Base-by-base conservation (phyloP, 371 early-diverging fungal species). In the Blyttiomyces sp. region DNA sequence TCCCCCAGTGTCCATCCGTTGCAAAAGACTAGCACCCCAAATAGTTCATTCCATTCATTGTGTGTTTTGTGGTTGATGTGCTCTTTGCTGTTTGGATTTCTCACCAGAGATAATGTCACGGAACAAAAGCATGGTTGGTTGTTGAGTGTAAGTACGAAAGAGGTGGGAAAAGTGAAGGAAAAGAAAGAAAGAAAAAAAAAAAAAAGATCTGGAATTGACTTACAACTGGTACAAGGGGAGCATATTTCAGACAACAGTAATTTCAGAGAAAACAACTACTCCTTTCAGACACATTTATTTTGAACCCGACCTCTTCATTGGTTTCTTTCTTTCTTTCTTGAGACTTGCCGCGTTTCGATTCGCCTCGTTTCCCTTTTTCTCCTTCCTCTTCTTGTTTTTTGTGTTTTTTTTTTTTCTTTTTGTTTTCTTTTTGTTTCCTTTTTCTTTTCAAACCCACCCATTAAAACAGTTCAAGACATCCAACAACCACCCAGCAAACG, bases 71-170 rank as follows among this genome's bases (percentile, higher is more conserved):
- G n/a, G n/a, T n/a, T n/a, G n/a, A n/a, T n/a, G n/a, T n/a, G n/a
- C n/a, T n/a, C n/a, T n/a, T n/a, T n/a, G n/a, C n/a, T n/a, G n/a
- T n/a, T n/a, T n/a, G 1, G 9, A 13, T 30, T 24, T 48, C 74
- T 68, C 72, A 86, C 86, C 83, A 59, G 79, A 73, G 65, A 87
- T 70, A 63, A 86, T 70, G 73, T 87, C 88, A 43, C 66, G 63
- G 79, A 71, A 86, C 50, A 87, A 72, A 64, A 84, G 73, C 88
- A 85, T 87, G 39, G 39, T 53, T 49, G n/a, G 44, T 17, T 49
- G 28, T 27, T 56, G 54, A 11, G 24, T 49, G 32, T 45, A 27
- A n/a, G 17, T n/a, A n/a, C 39, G 39, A 39, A 39, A 39, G 39
- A n/a, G 13, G 39, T 39, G 39, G 39, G 39, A 39, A 39, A 13